Percentiles rank a stretch among this genome's conserved stretches.
These are phyloP conservation scores for Durotheca rogersii DNA, from an alignment of 495 filamentous ascomycete species.

Conservation along the genomic window DNA sequence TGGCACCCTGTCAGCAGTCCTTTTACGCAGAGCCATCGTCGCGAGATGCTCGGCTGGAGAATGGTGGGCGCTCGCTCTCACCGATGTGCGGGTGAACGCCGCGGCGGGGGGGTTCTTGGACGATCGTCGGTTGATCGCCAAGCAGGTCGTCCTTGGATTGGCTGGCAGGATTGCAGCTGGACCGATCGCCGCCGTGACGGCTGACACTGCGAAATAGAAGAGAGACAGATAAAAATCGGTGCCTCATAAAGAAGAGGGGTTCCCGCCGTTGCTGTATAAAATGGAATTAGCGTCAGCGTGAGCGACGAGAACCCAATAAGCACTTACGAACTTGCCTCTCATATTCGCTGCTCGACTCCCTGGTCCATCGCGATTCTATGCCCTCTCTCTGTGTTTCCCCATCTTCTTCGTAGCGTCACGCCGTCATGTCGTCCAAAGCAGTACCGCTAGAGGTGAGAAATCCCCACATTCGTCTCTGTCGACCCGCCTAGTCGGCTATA, in stretches of 20 bases:
- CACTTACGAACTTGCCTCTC: slow-evolving; percentile 4
- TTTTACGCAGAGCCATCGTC: slow-evolving; percentile 6
- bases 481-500: slow-evolving; percentile 1
- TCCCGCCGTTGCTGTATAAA: not conserved
- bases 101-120: too few relatives aligned
- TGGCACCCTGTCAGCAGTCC: slow-evolving; percentile 17
- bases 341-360: not conserved
- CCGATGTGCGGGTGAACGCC: too few relatives aligned
- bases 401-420: slow-evolving; percentile 9
- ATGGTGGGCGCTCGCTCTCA: slow-evolving; percentile 1
- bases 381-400: slow-evolving; percentile 2
- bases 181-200: not conserved
- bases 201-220: not conserved
- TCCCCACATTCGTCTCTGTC: slow-evolving; percentile 4
- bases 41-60: slow-evolving; percentile 13
- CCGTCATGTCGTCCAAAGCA: slow-evolving; percentile 13
- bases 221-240: not conserved
- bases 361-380: slow-evolving; percentile 4
- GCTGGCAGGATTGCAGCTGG: not conserved
- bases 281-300: not conserved
- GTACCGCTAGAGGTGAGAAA: slow-evolving; percentile 17
- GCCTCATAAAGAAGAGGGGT: not conserved
- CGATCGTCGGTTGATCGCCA: slow-evolving; percentile 1
- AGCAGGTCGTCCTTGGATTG: not conserved
- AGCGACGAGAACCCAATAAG: not conserved